phyloP scores from a whole-genome alignment of 108 stramenopile genomes.

The Cyclotella atomus region DNA sequence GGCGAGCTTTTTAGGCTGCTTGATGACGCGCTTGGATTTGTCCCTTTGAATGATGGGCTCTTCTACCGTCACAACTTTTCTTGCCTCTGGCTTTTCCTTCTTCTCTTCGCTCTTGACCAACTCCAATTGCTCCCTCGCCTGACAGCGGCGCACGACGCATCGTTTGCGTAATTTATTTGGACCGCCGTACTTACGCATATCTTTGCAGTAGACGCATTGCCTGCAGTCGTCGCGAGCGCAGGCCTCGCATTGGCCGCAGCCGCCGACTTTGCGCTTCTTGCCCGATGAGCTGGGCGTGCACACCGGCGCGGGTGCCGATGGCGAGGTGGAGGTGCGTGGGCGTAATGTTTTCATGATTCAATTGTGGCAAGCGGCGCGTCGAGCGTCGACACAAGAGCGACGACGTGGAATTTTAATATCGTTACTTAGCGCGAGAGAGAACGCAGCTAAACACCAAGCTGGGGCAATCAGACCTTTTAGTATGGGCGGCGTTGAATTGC shows the following conservation, averaged over 20 bases:
- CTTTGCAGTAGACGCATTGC: conserved; percentile 22
- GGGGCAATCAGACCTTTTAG: no score
- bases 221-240: conserved; percentile 2
- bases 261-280: conserved; percentile 2
- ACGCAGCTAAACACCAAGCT: no score
- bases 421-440: no score
- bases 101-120: background rate
- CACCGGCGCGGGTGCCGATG: conserved; percentile 1
- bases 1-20: conserved; percentile 4
- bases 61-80: no score
- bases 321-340: no score
- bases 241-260: conserved; percentile 13
- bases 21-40: conserved; percentile 1
- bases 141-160: conserved; percentile 2
- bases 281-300: no score
- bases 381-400: no score
- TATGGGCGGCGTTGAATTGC: background rate
- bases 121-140: background rate
- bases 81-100: background rate
- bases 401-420: background rate
- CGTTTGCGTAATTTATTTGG: conserved; percentile 17
- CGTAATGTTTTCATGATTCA: no score
- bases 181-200: conserved; percentile 22
- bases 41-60: background rate
- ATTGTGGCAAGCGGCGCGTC: no score